These are phyloP conservation scores for Hymenoscyphus scutula DNA, from an alignment of 2,329 filamentous ascomycete species.

Conservation along the genomic window DNA sequence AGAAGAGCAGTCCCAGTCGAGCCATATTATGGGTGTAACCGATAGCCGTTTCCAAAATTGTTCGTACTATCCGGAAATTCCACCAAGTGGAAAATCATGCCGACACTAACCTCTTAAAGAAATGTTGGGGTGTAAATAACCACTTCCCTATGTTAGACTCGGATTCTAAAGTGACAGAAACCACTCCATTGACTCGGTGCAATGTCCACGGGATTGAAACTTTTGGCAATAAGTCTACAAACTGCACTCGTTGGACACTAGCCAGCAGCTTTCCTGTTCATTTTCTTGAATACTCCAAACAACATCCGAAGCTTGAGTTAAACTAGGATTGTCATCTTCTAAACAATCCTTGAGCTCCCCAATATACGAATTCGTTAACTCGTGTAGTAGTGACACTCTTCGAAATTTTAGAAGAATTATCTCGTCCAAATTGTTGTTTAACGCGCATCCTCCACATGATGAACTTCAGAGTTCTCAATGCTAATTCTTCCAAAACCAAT, in stretches of 20 bases:
- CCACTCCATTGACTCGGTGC: slow-evolving; percentile 44
- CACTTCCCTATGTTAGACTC: slow-evolving; percentile 39
- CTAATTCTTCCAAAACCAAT: too few species aligned
- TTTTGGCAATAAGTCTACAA: slow-evolving; percentile 50
- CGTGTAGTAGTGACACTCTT: too few species aligned
- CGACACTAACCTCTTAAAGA: slow-evolving; percentile 40
- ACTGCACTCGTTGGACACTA: slow-evolving; percentile 46
- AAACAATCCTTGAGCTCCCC: slow-evolving; percentile 56
- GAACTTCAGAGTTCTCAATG: too few species aligned
- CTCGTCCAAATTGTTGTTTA: slow-evolving; percentile 56
- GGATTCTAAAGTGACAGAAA: background rate
- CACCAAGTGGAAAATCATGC: too few species aligned
- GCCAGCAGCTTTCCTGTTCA: slow-evolving; percentile 45
- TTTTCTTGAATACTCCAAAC: slow-evolving; percentile 6
- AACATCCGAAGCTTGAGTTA: background rate
- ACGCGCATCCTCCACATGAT: slow-evolving; percentile 54
- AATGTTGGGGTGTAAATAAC: slow-evolving; percentile 53
- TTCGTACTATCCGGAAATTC: slow-evolving; percentile 25
- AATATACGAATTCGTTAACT: slow-evolving; percentile 41
- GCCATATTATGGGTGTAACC: slow-evolving; percentile 44
- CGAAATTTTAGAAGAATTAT: too few species aligned
- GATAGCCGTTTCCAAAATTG: slow-evolving; percentile 26
- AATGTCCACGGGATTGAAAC: slow-evolving; percentile 51
- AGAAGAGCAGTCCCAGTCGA: slow-evolving; percentile 48
- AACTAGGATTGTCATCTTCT: slow-evolving; percentile 36